A percentile compares a stretch with the other conserved stretches of the same genome.
Conservation (phyloP, 352 stramenopile species). For the Stephanocyclus meneghinianus region DNA sequence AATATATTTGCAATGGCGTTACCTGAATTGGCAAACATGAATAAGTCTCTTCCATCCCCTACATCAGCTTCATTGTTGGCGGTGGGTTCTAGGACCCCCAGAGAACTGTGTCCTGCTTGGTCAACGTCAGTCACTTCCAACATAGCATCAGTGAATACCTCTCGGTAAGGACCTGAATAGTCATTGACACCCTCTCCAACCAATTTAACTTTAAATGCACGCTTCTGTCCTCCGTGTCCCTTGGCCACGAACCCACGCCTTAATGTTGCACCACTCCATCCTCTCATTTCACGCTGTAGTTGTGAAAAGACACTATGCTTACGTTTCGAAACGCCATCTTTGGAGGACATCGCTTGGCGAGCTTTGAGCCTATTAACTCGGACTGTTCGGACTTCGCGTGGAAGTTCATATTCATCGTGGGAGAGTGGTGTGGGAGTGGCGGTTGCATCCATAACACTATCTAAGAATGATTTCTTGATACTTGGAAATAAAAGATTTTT, state of each 20-base stretch:
- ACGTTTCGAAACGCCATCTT: constrained; percentile 58
- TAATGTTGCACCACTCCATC: constrained; percentile 90
- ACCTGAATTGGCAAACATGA: constrained; percentile 69
- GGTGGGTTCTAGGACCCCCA: constrained; percentile 75
- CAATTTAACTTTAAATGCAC: constrained; percentile 99
- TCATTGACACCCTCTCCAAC: constrained; percentile 98
- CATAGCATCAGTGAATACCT: constrained; percentile 95
- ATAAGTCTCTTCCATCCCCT: constrained; percentile 76
- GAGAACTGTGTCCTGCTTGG: constrained; percentile 49
- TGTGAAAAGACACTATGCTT: constrained; percentile 96
- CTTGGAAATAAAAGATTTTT: constrained; percentile 77
- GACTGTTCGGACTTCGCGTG: constrained; percentile 95
- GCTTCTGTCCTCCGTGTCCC: constrained; percentile 94
- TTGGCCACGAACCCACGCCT: constrained; percentile 95
- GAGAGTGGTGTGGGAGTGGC: constrained; percentile 94
- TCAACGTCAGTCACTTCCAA: constrained; percentile 89
- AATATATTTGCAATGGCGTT: constrained; percentile 8
- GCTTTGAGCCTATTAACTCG: constrained; percentile 96
- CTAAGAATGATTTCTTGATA: constrained; percentile 92
- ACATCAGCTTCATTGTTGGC: constrained; percentile 74
- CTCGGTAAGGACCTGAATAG: constrained; percentile 96
- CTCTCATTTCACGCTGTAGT: constrained; percentile 93
- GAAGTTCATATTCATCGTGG: constrained; percentile 98
- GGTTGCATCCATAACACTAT: constrained; percentile 91
- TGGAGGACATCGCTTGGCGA: constrained; percentile 82